Evolutionary conservation across 148 eudicot species (phyloP), one percentile per base, ranked within the genome.

Genomic region (Salicornia ramosissima): DNA sequence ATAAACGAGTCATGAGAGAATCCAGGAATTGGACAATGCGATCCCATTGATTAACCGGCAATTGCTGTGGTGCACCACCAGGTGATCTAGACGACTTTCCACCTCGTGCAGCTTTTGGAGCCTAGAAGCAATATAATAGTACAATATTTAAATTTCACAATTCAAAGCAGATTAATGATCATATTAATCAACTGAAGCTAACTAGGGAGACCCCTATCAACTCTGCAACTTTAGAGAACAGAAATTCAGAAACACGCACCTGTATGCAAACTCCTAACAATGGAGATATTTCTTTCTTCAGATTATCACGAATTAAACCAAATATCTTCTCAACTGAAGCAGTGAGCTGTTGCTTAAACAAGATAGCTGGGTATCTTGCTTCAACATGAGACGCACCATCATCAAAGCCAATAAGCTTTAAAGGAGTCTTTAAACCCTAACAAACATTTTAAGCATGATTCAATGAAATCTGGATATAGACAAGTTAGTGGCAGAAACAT

Each of bases 241-340:
- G 26, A 63, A 34, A 40, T 50, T 4, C n/a, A 63, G 26, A 63
- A 34, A 40, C 67, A 63, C 64, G 53, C 60, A 89, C 99, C 93
- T 95, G 99, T 83, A 95, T 95, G 83, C 99, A 91, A 62, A 65
- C 81, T 40, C 80, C 80, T 81, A 95, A 77, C 64, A 95, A 75
- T 16, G 97, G 99, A 65, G 93, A 74, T 77, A 95, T 89, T 87
- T 95, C 97, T 72, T 95, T 95, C 90, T 95, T 95, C 90, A 95
- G 60, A 84, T 95, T 91, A 80, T 95, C 99, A 64, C 99, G 96
- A 72, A 91, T 89, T 80, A 89, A 75, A 49, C 99, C 99, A 82
- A 95, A 95, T 39, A 95, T 87, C 84, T 95, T 95, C 80, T 95
- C 99, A 66, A 95, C 96, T 40, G 88, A 87, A 59, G 99, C 97